Base-by-base conservation (phyloP, 805 yeast species). In the Wickerhamomyces ciferrii region DNA sequence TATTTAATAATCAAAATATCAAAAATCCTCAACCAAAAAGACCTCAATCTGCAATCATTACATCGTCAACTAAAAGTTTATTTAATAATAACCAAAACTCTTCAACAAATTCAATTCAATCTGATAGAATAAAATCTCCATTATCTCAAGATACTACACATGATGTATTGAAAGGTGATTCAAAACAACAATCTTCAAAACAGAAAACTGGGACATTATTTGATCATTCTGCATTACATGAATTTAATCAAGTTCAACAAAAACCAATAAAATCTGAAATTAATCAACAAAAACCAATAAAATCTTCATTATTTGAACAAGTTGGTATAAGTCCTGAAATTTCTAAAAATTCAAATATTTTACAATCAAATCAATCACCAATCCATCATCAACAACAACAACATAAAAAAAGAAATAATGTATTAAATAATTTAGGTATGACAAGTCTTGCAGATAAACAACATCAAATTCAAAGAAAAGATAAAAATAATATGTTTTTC, bases 401-500 rank as follows among this genome's bases (percentile, higher is more conserved):
- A 3, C 39, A 37, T 20, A 37, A 37, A 21, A 52, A 56, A 45
- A 55, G 63, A 50, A 50, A 50, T 15, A 56, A 48, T 36, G 59
- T 58, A 9, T 41, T 59, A 45, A 58, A 53, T 19, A 60, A 54
- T 41, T 45, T 59, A 5, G 61, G 61, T 10, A 59, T 60, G 65
- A 59, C 64, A 11, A 53, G 53, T 14, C 42, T 53, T 27, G 53
- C 44, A 44, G 25, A 24, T 17, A 18, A 25, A 35, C 36, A 27
- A 19, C 29, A 23, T 32, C 23, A 13, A 8, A 24, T 31, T n/a
- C 23, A 52, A 47, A 42, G 51, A 48, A 57, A 48, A 41, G 55
- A 54, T 11, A 57, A 53, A 41, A 46, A 31, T 8, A 59, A 54
- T 32, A 61, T 61, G 65, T 61, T 61, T 43, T 61, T 61, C 45